These are phyloP conservation scores for Phytophthora tubulina DNA, from an alignment of 352 stramenopile species.

Conservation along the genomic window DNA sequence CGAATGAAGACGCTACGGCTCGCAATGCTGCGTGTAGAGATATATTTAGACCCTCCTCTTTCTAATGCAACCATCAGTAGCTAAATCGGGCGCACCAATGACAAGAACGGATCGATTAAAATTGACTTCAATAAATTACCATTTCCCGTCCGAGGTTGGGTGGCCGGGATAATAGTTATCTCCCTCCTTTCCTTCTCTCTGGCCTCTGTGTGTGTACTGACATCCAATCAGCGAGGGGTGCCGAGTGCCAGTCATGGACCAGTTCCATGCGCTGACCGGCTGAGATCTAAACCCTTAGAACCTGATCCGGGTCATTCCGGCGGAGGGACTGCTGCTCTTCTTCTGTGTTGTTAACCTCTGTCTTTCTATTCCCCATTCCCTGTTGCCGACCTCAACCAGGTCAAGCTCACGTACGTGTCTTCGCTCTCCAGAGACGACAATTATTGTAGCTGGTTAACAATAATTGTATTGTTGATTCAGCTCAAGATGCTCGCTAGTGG, in stretches of 20 bases:
- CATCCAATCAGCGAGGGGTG: slow-evolving; percentile 70
- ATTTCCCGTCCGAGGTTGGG: no score
- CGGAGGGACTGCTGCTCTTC: slow-evolving; percentile 65
- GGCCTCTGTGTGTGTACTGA: slow-evolving; percentile 40
- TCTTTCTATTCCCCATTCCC: background rate
- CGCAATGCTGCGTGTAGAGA: no score
- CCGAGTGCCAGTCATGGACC: slow-evolving; percentile 54
- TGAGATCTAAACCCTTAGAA: slow-evolving; percentile 74
- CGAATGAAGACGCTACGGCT: no score
- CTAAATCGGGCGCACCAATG: no score
- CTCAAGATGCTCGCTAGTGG: slow-evolving; percentile 57
- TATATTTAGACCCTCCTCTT: no score
- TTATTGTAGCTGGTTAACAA: background rate
- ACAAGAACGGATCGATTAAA: no score
- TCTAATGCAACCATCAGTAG: no score
- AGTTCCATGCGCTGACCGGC: slow-evolving; percentile 57
- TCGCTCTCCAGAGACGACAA: no score
- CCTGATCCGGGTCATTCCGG: slow-evolving; percentile 73
- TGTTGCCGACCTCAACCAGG: slow-evolving; percentile 8
- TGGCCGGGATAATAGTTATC: no score
- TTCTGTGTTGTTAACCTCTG: slow-evolving; percentile 31
- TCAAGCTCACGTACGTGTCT: slow-evolving; percentile 14
- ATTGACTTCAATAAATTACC: no score
- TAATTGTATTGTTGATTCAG: background rate
- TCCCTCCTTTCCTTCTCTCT: no score